Conservation (phyloP, 2,329 filamentous ascomycete genomes). For the Epichloe sibirici region DNA sequence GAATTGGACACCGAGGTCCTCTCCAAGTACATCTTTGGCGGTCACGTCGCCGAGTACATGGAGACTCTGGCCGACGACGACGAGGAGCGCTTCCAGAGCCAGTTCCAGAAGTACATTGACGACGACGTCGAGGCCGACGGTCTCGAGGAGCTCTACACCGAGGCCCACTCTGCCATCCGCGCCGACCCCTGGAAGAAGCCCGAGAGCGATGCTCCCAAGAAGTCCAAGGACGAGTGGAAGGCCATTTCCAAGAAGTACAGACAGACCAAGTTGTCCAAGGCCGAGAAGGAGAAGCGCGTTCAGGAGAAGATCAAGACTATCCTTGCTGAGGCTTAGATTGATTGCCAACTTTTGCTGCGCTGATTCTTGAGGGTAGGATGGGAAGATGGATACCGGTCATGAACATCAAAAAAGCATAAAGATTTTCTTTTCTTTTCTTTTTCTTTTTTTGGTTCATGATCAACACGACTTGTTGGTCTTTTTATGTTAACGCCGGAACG, state of each 20-base stretch:
- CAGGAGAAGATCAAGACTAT: slow-evolving; percentile 86
- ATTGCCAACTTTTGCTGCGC: slow-evolving; percentile 4
- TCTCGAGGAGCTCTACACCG: slow-evolving; percentile 89
- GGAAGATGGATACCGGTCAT: not conserved
- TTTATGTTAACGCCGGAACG: slow-evolving; percentile 5
- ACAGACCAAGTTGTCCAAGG: slow-evolving; percentile 65
- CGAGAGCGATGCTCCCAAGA: slow-evolving; percentile 64
- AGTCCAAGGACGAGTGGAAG: slow-evolving; percentile 97
- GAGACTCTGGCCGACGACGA: slow-evolving; percentile 98
- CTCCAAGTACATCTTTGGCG: slow-evolving; percentile 98
- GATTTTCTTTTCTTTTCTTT: not conserved
- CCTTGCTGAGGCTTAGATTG: slow-evolving; percentile 36
- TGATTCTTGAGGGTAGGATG: no score
- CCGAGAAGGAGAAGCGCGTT: slow-evolving; percentile 70
- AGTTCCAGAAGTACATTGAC: slow-evolving; percentile 97
- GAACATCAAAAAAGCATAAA: not conserved
- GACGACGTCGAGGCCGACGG: slow-evolving; percentile 93
- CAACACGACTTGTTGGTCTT: not conserved
- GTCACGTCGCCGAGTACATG: slow-evolving; percentile 99
- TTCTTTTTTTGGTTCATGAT: not conserved
- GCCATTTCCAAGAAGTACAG: slow-evolving; percentile 85
- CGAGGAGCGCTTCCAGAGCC: slow-evolving; percentile 97
- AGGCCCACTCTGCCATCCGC: slow-evolving; percentile 93
- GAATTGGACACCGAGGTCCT: slow-evolving; percentile 95
- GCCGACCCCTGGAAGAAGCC: slow-evolving; percentile 97